Base-by-base conservation (phyloP, 306 rosid species). In the Dalbergia oliveri region DNA sequence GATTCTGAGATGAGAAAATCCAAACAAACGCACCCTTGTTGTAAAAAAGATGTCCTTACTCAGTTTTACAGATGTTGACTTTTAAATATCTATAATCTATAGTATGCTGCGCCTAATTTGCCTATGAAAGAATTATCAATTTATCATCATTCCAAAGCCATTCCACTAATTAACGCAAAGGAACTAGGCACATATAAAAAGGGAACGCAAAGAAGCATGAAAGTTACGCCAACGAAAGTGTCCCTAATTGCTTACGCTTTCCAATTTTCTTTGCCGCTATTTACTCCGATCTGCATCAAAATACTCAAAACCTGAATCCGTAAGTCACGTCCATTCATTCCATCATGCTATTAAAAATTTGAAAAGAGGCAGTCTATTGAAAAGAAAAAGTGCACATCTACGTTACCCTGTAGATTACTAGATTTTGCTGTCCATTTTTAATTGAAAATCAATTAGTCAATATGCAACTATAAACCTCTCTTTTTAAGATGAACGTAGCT, bases 251-350 rank as follows among this genome's bases (percentile, higher is more conserved):
- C 73, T 12, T 61, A 60, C 61, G 77, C 71, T 76, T 69, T 50
- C 19, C 61, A 76, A 61, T 50, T 51, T 39, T 26, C 80, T 76
- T 76, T 70, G 64, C 79, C 79, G 82, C 53, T 13, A 56, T 64
- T 80, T 15, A 54, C 16, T 31, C 84, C 41, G 12, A 8, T 74
- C 60, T 72, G 60, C 76, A 69, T 75, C 15, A 41, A 16, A 54
- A 4, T 15, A 58, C 72, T 8, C 58, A 31, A 73, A 59, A 39
- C 11, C 9, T 41, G 10, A 50, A 51, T 3, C 31, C 9, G 1
- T 6, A 9, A 77, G 68, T 67, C 73, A 61, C 60, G 47, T n/a
- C 31, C 6, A 11, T 60, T 53, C 59, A 21, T 26, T 12, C 6
- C 10, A 43, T 43, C 11, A 9, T 8, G 47, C 47, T 43, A 43